These are phyloP conservation scores for Cercophora sp. DNA, from an alignment of 495 filamentous ascomycete genomes.

Conservation along the genomic window DNA sequence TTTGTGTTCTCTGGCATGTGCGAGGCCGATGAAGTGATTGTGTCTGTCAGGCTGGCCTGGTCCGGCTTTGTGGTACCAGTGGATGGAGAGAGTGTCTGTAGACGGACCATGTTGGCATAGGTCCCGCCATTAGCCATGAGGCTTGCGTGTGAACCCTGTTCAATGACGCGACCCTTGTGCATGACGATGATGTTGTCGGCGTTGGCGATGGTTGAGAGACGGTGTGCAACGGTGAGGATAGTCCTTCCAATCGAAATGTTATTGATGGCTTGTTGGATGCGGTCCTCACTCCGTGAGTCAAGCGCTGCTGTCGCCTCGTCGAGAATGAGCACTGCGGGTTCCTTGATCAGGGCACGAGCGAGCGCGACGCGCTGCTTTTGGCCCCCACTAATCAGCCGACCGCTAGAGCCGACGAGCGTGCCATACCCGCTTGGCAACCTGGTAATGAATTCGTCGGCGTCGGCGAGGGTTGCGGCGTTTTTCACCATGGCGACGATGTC, in stretches of 20 bases:
- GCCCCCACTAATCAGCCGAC: slow-evolving; percentile 49
- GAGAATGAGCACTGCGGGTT: slow-evolving; percentile 81
- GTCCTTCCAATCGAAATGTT: slow-evolving; percentile 77
- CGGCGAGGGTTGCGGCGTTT: slow-evolving; percentile 34
- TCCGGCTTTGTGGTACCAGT: slow-evolving; percentile 41
- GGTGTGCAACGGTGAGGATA: slow-evolving; percentile 73
- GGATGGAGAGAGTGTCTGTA: slow-evolving; percentile 38
- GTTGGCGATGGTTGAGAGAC: slow-evolving; percentile 7
- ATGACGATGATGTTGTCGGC: slow-evolving; percentile 13
- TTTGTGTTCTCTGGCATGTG: no score
- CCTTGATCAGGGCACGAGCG: slow-evolving; percentile 79
- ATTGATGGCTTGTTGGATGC: slow-evolving; percentile 88
- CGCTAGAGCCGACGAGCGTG: slow-evolving; percentile 46
- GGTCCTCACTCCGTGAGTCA: slow-evolving; percentile 88
- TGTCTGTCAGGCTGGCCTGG: no score
- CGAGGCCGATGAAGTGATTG: no score
- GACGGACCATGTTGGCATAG: slow-evolving; percentile 38
- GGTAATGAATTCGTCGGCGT: slow-evolving; percentile 36
- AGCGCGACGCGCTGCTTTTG: slow-evolving; percentile 62
- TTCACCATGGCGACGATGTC: slow-evolving; percentile 31
- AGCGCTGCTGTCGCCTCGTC: slow-evolving; percentile 91
- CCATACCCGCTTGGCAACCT: slow-evolving; percentile 39
- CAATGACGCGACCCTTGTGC: slow-evolving; percentile 10
- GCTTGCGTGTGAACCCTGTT: neutral
- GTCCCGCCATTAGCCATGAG: slow-evolving; percentile 4